Evolutionary conservation across 768 basidiomycete species (phyloP).

Genomic region (Coprinellus micaceus): DNA sequence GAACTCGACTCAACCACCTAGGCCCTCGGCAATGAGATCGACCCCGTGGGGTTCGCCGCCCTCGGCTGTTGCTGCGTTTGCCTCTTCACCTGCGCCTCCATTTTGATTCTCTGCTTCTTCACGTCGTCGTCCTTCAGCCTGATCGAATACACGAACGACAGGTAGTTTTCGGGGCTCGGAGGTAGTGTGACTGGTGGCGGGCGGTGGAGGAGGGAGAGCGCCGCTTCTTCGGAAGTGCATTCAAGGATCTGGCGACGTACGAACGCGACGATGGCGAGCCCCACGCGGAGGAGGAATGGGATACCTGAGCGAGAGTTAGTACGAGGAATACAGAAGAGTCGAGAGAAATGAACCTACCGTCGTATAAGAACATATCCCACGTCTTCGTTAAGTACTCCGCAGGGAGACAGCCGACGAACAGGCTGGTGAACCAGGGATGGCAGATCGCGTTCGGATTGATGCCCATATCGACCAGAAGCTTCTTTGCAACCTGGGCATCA

Average conservation of each 20-base stretch:
- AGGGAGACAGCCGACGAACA: slow-evolving; percentile 69
- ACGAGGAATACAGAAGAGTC: no score
- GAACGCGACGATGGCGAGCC: slow-evolving; percentile 58
- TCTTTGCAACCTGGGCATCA: no score
- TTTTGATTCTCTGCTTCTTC: slow-evolving; percentile 68
- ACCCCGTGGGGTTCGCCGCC: slow-evolving; percentile 13
- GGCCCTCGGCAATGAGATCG: slow-evolving; percentile 26
- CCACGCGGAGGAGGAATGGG: slow-evolving; percentile 71
- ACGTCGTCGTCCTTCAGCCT: slow-evolving; percentile 80
- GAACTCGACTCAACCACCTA: no score
- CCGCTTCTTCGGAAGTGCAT: slow-evolving; percentile 40
- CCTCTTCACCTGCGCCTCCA: slow-evolving; percentile 69
- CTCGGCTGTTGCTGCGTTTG: slow-evolving; percentile 49
- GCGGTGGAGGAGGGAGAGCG: slow-evolving; percentile 44
- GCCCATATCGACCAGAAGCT: slow-evolving; percentile 60
- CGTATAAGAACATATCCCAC: slow-evolving; percentile 82
- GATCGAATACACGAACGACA: slow-evolving; percentile 57
- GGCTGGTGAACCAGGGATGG: slow-evolving; percentile 65
- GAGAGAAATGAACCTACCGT: slow-evolving; percentile 45
- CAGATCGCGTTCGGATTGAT: slow-evolving; percentile 58
- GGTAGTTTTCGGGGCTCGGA: slow-evolving; percentile 54
- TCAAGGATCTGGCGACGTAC: slow-evolving; percentile 60
- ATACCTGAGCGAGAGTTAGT: slow-evolving; percentile 44
- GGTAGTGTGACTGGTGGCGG: slow-evolving; percentile 56
- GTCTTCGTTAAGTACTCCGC: slow-evolving; percentile 63